phyloP scores from a whole-genome alignment of 2,329 filamentous ascomycete species.

The Apiospora sp. region DNA sequence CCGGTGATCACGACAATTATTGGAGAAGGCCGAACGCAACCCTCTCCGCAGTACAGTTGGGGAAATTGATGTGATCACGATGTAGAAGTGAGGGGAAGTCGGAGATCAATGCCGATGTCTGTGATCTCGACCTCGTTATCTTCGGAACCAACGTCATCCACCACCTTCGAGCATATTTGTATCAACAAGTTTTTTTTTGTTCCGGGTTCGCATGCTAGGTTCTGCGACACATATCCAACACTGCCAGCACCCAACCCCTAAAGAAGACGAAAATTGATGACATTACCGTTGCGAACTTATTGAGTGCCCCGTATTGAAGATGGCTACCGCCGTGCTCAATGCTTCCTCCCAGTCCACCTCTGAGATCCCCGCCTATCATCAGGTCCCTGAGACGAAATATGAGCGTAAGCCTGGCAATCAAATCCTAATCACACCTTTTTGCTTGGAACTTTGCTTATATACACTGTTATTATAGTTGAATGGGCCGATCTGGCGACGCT shows the following conservation, averaged over 20 bases:
- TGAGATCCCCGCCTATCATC: slow-evolving; percentile 42
- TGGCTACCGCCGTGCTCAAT: slow-evolving; percentile 23
- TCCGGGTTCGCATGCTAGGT: too few relatives aligned
- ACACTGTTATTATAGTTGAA: slow-evolving; percentile 38
- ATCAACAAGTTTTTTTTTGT: too few relatives aligned
- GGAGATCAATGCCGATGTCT: background rate
- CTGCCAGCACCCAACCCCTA: too few relatives aligned
- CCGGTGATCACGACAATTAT: background rate
- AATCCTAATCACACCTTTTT: too few relatives aligned
- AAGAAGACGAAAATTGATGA: too few relatives aligned
- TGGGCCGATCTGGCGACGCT: slow-evolving; percentile 67
- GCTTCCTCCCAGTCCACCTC: slow-evolving; percentile 29
- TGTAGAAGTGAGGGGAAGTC: slow-evolving; percentile 28
- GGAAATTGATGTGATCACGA: slow-evolving; percentile 27
- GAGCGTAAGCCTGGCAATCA: slow-evolving; percentile 36
- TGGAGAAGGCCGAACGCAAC: background rate
- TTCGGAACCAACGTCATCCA: too few relatives aligned
- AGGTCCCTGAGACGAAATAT: slow-evolving; percentile 45
- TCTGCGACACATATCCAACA: too few relatives aligned
- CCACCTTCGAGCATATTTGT: too few relatives aligned
- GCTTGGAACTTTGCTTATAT: background rate
- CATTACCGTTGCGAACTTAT: too few relatives aligned
- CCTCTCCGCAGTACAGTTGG: background rate
- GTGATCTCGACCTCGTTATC: background rate
- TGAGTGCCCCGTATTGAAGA: too few relatives aligned